A percentile compares a stretch with the other conserved stretches of the same genome.
Evolutionary conservation across 176 grass and related monocot species (phyloP).

Genomic region (Tillandsia fasciculata): DNA sequence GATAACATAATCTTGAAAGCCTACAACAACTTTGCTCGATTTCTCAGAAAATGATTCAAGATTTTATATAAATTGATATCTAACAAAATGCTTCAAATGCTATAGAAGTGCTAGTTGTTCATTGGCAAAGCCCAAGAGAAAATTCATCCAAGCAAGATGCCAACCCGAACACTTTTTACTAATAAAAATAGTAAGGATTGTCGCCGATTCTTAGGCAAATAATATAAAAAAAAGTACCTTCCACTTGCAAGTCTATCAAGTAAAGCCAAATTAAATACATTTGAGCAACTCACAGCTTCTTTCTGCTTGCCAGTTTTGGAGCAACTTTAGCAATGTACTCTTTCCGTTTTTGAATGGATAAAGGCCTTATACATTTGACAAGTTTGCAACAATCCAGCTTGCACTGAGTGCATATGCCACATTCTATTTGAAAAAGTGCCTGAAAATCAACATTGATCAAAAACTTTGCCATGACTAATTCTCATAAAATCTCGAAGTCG

Average conservation of each 20-base stretch:
- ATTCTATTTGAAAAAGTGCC: slow-evolving; percentile 86
- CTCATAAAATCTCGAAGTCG: not conserved
- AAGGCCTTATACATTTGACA: slow-evolving; percentile 64
- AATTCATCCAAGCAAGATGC: too few species aligned
- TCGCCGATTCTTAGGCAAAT: too few species aligned
- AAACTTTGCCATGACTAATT: not conserved
- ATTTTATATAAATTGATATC: too few species aligned
- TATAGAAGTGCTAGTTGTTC: too few species aligned
- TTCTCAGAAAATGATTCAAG: too few species aligned
- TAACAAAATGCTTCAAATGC: too few species aligned
- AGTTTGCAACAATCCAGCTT: slow-evolving; percentile 76
- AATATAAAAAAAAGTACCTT: not conserved
- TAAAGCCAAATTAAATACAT: slow-evolving; percentile 9
- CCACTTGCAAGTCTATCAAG: not conserved
- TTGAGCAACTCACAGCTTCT: slow-evolving; percentile 53
- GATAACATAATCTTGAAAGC: too few species aligned
- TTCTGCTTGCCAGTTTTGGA: slow-evolving; percentile 74
- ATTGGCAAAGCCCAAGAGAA: too few species aligned
- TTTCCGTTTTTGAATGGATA: slow-evolving; percentile 35
- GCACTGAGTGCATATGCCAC: slow-evolving; percentile 60
- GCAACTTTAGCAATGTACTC: slow-evolving; percentile 67
- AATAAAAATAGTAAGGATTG: too few species aligned
- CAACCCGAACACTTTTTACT: too few species aligned
- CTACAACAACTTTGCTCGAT: too few species aligned
- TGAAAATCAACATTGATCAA: slow-evolving; percentile 18